Evolutionary conservation across 2,329 filamentous ascomycete species (phyloP), one percentile per base, ranked within the genome.

Genomic region (Periconia sp.): DNA sequence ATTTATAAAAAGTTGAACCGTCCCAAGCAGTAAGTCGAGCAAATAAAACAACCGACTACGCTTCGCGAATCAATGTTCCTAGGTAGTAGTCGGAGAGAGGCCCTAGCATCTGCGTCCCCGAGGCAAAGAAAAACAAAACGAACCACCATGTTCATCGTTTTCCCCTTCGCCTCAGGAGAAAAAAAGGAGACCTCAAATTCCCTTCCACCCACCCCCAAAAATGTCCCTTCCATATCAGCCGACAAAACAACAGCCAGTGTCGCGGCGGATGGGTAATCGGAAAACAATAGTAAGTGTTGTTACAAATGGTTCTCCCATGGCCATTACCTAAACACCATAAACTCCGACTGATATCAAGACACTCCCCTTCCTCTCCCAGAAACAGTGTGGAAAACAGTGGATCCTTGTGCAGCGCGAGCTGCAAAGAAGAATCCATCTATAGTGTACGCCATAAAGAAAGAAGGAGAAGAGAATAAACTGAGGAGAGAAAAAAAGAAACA

Each of bases 401-500:
- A 52, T n/a, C 44, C 41, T 41, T 19, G 62, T 65, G 65, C 63
- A 66, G 65, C 67, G 61, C 60, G 63, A 70, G 64, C 64, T 57
- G 63, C 61, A 51, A 60, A 59, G 54, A 47, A 54, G 54, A 60
- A 62, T 50, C 60, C 65, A 60, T 71, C 67, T 70, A 71, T 59
- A 56, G 65, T 60, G 60, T 56, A 55, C 60, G 57, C 60, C 55
- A 60, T 64, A 62, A 60, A 62, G 6, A 33, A 37, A n/a, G 33
- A 37, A 37, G 33, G 33, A 37, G 33, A 37, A 37, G 15, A 37
- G 10, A n/a, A 37, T 11, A 37, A 33, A 8, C 31, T 8, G 14
- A 33, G 31, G 14, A 33, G 14, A 37, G 33, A 37, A 3, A 37
- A 5, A 11, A n/a, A n/a, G 13, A 37, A 5, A 37, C 33, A 6